Conservation (phyloP, 805 yeast species). For the Vanderwaltozyma verrucispora region DNA sequence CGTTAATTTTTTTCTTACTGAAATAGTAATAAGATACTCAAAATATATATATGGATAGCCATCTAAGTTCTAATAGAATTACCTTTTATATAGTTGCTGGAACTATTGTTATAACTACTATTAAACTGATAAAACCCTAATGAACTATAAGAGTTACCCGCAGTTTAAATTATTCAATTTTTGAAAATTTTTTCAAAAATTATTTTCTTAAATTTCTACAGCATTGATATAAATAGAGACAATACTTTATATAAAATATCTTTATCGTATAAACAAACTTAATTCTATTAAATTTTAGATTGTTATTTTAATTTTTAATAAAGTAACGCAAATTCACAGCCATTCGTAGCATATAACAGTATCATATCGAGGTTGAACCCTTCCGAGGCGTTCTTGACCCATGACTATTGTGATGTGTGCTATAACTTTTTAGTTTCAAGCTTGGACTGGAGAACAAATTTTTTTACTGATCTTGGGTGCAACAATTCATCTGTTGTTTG, state of each 20-base stretch:
- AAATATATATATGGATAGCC: too few relatives aligned
- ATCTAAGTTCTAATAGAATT: too few relatives aligned
- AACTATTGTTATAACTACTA: too few relatives aligned
- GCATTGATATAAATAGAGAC: not conserved
- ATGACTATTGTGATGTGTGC: constrained; percentile 52
- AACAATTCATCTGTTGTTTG: constrained; percentile 46
- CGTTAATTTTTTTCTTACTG: too few relatives aligned
- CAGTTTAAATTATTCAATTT: too few relatives aligned
- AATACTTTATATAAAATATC: not conserved
- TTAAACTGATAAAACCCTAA: too few relatives aligned
- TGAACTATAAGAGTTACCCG: too few relatives aligned
- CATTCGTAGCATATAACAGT: constrained; percentile 48
- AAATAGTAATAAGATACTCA: too few relatives aligned
- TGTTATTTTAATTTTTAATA: constrained; percentile 7
- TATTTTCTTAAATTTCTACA: too few relatives aligned
- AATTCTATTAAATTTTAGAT: not conserved
- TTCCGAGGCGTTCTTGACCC: constrained; percentile 54
- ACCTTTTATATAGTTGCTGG: too few relatives aligned
- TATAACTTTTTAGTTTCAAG: constrained; percentile 17
- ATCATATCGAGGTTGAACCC: constrained; percentile 63
- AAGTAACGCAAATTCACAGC: constrained; percentile 58
- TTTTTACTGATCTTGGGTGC: constrained; percentile 61
- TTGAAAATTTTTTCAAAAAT: too few relatives aligned
- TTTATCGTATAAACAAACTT: too few relatives aligned
- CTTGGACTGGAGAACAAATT: constrained; percentile 51